Evolutionary conservation across 768 basidiomycete genomes (phyloP), one percentile per base, ranked within the genome.

Genomic region (Leccinum arenicola): DNA sequence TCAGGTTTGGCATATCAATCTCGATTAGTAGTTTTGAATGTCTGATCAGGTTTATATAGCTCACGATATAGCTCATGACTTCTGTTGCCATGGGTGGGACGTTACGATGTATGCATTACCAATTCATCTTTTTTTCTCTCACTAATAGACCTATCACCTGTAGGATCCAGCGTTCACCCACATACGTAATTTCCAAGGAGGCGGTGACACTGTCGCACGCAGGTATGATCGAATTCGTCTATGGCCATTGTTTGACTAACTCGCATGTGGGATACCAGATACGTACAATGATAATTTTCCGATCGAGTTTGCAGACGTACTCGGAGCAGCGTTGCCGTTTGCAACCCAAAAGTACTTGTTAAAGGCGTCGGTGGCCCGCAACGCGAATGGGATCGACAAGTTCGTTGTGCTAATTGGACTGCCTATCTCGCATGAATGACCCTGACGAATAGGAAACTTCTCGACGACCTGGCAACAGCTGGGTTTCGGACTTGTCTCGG

Each of bases 401-500:
- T 72, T 38, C 19, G 60, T 21, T 17, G 17, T 6, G 27, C 5
- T 49, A 29, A 31, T 21, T 40, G 21, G 7, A 5, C 31, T 8
- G 12, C 19, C 9, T 19, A 6, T 27, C 29, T 23, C 23, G 19
- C 27, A 12, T 51, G 52, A 52, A 21, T 35, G 45, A 62, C 35
- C 27, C 17, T 45, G 57, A 47, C 9, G 12, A 43, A 64, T 31
- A 79, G 77, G 64, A 72, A 72, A 15, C 65, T 79, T n/a, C 69
- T 79, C 1, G 71, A 75, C n/a, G 70, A 66, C 29, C 66, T 81
- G n/a, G 60, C 62, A 10, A 68, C 60, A 48, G 73, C 60, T 11
- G 78, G 78, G 5, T 76, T 81, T 64, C 70, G 65, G 54, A 73
- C 72, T 2, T 74, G 74, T 54, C 63, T 73, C 29, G 78, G 80